Evolutionary conservation across 164 flowering plant species (phyloP), one percentile per base, ranked within the genome.

Genomic region (Chimonanthus salicifolius): DNA sequence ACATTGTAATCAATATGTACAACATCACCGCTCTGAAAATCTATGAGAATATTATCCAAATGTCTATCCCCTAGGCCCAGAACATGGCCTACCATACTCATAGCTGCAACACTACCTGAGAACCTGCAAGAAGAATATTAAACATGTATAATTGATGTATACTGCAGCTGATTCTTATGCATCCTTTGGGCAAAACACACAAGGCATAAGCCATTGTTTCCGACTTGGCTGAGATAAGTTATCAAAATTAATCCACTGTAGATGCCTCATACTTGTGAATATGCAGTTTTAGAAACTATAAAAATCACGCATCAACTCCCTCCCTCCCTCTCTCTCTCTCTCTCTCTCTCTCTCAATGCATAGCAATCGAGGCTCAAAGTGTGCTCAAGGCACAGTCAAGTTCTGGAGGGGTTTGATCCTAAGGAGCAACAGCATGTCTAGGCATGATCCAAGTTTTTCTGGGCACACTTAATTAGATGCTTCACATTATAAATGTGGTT

Each of bases 1-100:
- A 95, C 88, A 83, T 95, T 95, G 82, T 95, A 95, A 82, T 95
- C 99, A 76, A 95, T 95, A 81, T 95, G 99, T 49, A 95, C 86
- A 75, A 95, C 84, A 79, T 95, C 98, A 70, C 99, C 99, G 76
- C 80, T 89, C 65, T 80, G 84, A 70, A 95, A 89, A 80, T 95
- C 99, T 75, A 95, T 75, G 47, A 95, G 92, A 85, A 95, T 88
- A 80, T 95, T 95, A 83, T 95, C 99, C 86, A 95, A 80, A 86
- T 95, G 99, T 76, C 99, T 88, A 75, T 95, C 99, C 8, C 99
- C 99, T 18, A 95, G 86, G 43, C 99, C 99, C 72, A 95, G 80
- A 76, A 95, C 81, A 81, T 92, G 96, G 65, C 99, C 99, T 49
- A 95, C 92, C 82, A 95, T 91, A 81, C 99, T 91, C 99, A 90